A percentile compares a stretch with the other conserved stretches of the same genome.
These are phyloP conservation scores for Boletellus ananas DNA, from an alignment of 768 basidiomycete genomes.

Conservation along the genomic window DNA sequence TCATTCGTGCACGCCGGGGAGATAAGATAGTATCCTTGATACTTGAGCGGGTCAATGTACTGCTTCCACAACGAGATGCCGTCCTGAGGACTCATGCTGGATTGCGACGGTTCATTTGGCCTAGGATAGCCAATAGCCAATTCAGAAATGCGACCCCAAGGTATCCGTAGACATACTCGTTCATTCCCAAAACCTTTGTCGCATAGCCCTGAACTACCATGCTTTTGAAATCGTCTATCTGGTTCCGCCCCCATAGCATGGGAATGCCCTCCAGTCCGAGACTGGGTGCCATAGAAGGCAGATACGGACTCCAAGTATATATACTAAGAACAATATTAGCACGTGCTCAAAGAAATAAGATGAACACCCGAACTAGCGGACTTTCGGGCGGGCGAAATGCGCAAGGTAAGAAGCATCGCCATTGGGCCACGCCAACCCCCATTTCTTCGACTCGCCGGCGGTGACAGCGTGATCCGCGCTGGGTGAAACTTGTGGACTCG, in stretches of 20 bases:
- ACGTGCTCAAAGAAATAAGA: not conserved
- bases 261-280: slow-evolving; percentile 56
- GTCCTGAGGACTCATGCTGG: slow-evolving; percentile 51
- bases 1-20: slow-evolving; percentile 70
- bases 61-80: slow-evolving; percentile 60
- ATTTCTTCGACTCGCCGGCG: slow-evolving; percentile 37
- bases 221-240: slow-evolving; percentile 45
- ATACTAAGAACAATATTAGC: slow-evolving; percentile 30
- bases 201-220: slow-evolving; percentile 52
- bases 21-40: slow-evolving; percentile 56
- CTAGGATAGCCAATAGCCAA: slow-evolving; percentile 34
- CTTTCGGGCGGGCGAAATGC: slow-evolving; percentile 45
- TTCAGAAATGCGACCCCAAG: slow-evolving; percentile 3
- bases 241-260: slow-evolving; percentile 69
- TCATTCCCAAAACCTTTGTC: slow-evolving; percentile 58
- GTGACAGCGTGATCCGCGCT: not conserved
- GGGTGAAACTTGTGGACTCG: not conserved
- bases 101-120: slow-evolving; percentile 65
- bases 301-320: slow-evolving; percentile 67
- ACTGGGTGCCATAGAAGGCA: slow-evolving; percentile 37
- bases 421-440: slow-evolving; percentile 68
- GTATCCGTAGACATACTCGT: slow-evolving; percentile 56
- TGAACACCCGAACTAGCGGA: slow-evolving; percentile 38
- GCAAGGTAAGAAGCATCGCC: slow-evolving; percentile 46
- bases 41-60: slow-evolving; percentile 58